phyloP scores from a whole-genome alignment of 2,329 filamentous ascomycete genomes.

The Botryotinia calthae region DNA sequence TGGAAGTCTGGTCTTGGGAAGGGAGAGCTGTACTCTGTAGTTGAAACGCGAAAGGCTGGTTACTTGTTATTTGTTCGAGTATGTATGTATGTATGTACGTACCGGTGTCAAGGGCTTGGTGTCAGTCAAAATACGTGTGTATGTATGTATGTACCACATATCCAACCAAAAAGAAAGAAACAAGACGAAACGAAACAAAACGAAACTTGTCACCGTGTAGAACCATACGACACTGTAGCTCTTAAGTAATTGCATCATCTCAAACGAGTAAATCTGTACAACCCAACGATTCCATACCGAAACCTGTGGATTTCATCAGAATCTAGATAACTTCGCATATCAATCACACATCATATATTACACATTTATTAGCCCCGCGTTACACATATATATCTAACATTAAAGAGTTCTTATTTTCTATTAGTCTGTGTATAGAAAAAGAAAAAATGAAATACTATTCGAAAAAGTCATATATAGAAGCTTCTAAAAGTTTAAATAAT shows the following conservation, averaged over 20 bases:
- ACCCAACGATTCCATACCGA: too few relatives aligned
- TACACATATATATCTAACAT: too few relatives aligned
- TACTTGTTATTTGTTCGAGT: not conserved
- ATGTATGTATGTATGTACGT: not conserved
- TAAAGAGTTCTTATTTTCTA: too few relatives aligned
- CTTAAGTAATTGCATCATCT: not conserved
- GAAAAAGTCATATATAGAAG: too few relatives aligned
- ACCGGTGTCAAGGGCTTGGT: too few relatives aligned
- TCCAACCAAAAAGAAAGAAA: not conserved
- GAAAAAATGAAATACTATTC: too few relatives aligned
- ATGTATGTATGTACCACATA: not conserved
- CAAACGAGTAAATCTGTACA: too few relatives aligned
- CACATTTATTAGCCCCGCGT: not conserved
- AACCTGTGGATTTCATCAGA: not conserved
- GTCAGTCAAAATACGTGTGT: not conserved
- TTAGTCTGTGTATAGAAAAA: too few relatives aligned
- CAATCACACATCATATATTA: not conserved
- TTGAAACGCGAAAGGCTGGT: not conserved
- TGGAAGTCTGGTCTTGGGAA: not conserved
- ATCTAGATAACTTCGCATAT: not conserved
- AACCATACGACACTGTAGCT: not conserved
- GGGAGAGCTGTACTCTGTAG: not conserved
- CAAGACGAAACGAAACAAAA: not conserved
- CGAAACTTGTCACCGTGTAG: not conserved
- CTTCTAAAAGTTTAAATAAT: too few relatives aligned